Conservation (phyloP, 2,329 filamentous ascomycete species). For the Cladobotryum protrusum region DNA sequence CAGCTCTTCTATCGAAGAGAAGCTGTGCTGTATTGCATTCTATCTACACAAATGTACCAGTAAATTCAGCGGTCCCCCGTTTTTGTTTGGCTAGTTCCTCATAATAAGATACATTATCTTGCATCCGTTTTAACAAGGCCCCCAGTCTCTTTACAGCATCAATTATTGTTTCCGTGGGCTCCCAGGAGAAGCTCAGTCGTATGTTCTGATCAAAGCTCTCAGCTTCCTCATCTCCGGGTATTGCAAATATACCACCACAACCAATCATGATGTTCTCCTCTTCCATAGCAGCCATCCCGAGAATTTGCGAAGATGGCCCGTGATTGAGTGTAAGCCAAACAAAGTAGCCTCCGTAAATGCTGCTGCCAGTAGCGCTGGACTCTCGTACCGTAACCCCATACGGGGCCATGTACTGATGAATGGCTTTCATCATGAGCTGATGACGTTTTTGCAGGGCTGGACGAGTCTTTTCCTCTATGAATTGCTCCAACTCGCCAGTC, state of each 20-base stretch:
- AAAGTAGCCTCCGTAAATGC: conserved; percentile 74
- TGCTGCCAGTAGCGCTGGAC: conserved; percentile 32
- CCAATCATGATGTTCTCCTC: conserved; percentile 64
- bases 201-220: conserved; percentile 54
- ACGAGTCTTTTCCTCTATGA: conserved; percentile 36
- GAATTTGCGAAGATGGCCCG: conserved; percentile 42
- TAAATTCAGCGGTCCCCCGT: too few relatives aligned
- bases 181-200: conserved; percentile 68
- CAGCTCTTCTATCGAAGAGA: too few relatives aligned
- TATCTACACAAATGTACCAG: background rate
- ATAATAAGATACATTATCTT: conserved; percentile 23
- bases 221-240: conserved; percentile 48
- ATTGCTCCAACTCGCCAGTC: conserved; percentile 37
- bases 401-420: conserved; percentile 54
- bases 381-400: conserved; percentile 48
- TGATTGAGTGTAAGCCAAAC: conserved; percentile 66
- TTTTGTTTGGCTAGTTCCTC: conserved; percentile 5
- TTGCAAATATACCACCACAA: conserved; percentile 63
- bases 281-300: conserved; percentile 51
- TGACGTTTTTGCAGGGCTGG: conserved; percentile 43
- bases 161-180: conserved; percentile 56
- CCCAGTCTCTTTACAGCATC: conserved; percentile 63
- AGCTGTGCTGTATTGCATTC: too few relatives aligned
- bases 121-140: conserved; percentile 33
- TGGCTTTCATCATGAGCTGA: conserved; percentile 48